phyloP scores from a whole-genome alignment of 306 rosid species.

The Sphenostylis stenocarpa region DNA sequence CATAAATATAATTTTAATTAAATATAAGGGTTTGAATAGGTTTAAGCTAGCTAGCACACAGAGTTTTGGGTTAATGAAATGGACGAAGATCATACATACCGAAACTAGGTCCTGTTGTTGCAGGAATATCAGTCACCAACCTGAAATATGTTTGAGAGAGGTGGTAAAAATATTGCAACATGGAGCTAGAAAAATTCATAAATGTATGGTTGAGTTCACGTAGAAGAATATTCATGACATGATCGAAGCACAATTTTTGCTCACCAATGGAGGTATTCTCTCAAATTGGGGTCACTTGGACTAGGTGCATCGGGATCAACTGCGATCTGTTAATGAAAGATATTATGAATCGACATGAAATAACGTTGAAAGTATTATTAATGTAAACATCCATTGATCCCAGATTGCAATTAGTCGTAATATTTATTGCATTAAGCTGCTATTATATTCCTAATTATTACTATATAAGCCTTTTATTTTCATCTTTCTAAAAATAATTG shows the following conservation, averaged over 20 bases:
- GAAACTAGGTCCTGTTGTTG: slow-evolving; percentile 67
- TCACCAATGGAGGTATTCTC: slow-evolving; percentile 52
- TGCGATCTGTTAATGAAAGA: slow-evolving; percentile 7
- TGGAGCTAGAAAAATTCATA: background rate
- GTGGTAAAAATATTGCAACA: background rate
- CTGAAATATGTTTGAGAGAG: slow-evolving; percentile 30
- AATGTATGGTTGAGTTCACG: background rate
- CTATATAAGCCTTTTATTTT: too few species aligned
- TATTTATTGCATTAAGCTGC: too few species aligned
- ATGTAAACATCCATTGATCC: too few species aligned
- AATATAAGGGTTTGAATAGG: background rate
- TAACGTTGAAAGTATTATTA: background rate
- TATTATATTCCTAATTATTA: too few species aligned
- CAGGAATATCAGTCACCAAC: slow-evolving; percentile 94
- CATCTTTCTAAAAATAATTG: too few species aligned
- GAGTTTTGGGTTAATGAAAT: background rate
- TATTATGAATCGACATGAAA: background rate
- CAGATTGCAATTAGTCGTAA: too few species aligned
- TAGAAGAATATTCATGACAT: background rate
- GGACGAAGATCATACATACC: slow-evolving; percentile 40
- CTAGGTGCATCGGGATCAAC: slow-evolving; percentile 52
- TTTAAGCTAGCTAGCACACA: background rate
- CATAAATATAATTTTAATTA: background rate
- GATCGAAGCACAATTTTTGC: background rate
- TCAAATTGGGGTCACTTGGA: slow-evolving; percentile 45